Evolutionary conservation across 805 yeast genomes (phyloP), one percentile per base, ranked within the genome.

Genomic region (Saturnispora sanitii): DNA sequence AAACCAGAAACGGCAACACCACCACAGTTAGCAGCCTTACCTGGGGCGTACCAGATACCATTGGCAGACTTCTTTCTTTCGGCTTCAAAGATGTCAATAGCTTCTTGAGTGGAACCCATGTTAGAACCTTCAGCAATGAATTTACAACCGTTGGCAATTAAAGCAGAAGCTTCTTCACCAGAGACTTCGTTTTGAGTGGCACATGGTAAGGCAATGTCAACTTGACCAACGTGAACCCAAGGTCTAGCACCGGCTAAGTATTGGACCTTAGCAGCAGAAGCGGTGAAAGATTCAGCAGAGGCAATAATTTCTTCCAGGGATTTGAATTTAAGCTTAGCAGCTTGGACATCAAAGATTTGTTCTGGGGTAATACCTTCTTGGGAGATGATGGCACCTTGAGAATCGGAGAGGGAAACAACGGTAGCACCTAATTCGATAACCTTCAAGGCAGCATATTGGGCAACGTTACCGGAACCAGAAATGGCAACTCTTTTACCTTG

Each of bases 1-100:
- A 90, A 76, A 61, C 96, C 97, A 45, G 96, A 86, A 44, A 88
- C 96, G 45, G 96, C 95, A 56, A 90, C 98, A 79, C 98, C 98
- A 71, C 97, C 98, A 71, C 94, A 82, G 79, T 90, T 90, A 59
- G 96, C 90, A 55, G 96, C 96, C 78, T 90, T 90, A 70, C 96
- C 97, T 63, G 96, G 96, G 58, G 95, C 97, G 70, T 88, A 90
- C 98, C 98, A 90, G 67, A 87, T 84, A 47, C 77, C 70, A 33
- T 62, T 35, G 16, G 60, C 28, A 38, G 68, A 60, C 52, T 65
- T 60, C 50, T 65, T 51, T 72, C 90, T 78, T 65, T 73, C 77
- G 56, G 82, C 84, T 77, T 90, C 98, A 57, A 88, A 90, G 48
- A 84, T 87, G 53, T 81, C 86, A 54, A 90, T 86, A 54, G 98